Conservation (phyloP, 1,284 basidiomycete genomes). For the Laetiporus sulphureus region DNA sequence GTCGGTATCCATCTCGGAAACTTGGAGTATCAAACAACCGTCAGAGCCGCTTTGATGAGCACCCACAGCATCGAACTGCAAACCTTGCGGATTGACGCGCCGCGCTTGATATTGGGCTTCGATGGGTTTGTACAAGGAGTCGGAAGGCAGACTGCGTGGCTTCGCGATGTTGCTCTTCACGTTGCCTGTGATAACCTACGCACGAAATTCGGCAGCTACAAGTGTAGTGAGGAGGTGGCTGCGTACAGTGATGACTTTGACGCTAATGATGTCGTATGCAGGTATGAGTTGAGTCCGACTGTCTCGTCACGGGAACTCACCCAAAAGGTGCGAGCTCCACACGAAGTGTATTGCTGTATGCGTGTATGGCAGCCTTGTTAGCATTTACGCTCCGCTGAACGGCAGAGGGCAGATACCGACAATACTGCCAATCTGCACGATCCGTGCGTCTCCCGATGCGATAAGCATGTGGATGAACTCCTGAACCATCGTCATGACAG, state of each 20-base stretch:
- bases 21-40: too few relatives aligned
- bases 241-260: neutral
- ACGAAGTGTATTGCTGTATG: neutral
- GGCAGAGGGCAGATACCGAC: neutral
- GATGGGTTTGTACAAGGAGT: neutral
- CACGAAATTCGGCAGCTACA: neutral
- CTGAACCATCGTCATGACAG: neutral
- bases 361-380: neutral
- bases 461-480: constrained; percentile 2
- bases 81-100: neutral
- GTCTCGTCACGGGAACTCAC: too few relatives aligned
- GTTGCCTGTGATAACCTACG: neutral
- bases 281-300: too few relatives aligned
- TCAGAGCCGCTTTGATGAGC: too few relatives aligned
- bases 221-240: neutral
- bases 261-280: too few relatives aligned
- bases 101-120: neutral
- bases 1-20: neutral
- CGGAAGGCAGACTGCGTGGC: neutral
- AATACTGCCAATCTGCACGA: neutral
- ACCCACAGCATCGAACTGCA: too few relatives aligned
- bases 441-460: neutral
- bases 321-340: neutral
- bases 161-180: neutral
- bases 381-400: constrained; percentile 1